Evolutionary conservation across 192 early-diverging fungal genomes (phyloP), one percentile per base, ranked within the genome.

Genomic region (Tieghemiomyces parasiticus): DNA sequence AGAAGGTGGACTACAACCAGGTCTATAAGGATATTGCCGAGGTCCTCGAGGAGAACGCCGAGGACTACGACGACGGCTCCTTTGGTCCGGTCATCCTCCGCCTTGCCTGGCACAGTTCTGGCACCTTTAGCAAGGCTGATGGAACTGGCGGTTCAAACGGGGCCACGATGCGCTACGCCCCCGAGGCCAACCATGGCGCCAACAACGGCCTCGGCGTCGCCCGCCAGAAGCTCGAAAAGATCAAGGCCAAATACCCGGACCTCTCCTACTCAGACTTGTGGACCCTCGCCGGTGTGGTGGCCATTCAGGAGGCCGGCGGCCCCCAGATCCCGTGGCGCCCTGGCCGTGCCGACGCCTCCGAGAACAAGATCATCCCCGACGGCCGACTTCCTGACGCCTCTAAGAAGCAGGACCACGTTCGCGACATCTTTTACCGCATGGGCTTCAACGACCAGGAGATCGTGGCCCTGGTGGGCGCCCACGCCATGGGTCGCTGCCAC

Each of bases 251-350:
- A 73, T 82, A 88, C 78, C 81, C 82, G n/a, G 64, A 78, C 58
- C 82, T 93, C 48, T 83, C 87, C 8, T 93, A 89, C 69, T 86
- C 79, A 65, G 89, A 92, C 67, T 73, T 92, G 67, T 90, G 82
- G 71, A 85, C 82, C 58, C 72, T 91, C 63, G 84, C 83, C 13
- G 89, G 86, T 63, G 85, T 87, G 35, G 75, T 72, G 29, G 84
- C 79, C 30, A 74, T 90, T 52, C 85, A 90, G 68, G 87, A 85
- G 62, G 63, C 82, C 54, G 88, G 86, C 52, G 88, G 86, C 12
- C 88, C 88, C n/a, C 78, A 69, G 50, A 63, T 90, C 59, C 74
- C 77, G 50, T 90, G 86, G 86, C 74, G 81, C 59, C 74, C 86
- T 12, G 88, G 88, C 48, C 81, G 88, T 55, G 35, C 29, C 25